A percentile compares a stretch with the other conserved stretches of the same genome.
Conservation (phyloP, 164 flowering plant species). For the Pachysandra terminalis region DNA sequence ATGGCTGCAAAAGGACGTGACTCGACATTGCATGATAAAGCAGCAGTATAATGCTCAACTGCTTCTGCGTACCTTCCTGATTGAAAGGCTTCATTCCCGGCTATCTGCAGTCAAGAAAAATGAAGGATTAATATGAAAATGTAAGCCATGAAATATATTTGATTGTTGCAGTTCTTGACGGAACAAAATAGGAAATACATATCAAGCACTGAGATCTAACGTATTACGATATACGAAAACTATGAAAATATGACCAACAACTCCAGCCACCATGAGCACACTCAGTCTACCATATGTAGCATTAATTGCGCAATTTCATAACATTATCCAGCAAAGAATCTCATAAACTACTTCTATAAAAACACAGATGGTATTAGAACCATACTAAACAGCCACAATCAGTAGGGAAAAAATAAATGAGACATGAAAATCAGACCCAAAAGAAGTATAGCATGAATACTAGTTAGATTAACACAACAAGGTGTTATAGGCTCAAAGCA, state of each 20-base stretch:
- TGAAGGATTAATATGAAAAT: not conserved
- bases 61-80: slow-evolving; percentile 75
- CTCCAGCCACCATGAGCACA: no score
- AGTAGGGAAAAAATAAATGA: not conserved
- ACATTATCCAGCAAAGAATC: not conserved
- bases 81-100: slow-evolving; percentile 86
- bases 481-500: no score
- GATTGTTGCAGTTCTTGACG: not conserved
- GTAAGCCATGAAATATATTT: not conserved
- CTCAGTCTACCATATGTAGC: no score
- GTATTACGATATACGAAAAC: no score
- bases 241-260: no score
- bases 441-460: not conserved
- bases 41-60: slow-evolving; percentile 79
- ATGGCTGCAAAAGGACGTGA: slow-evolving; percentile 92
- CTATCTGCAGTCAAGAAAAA: slow-evolving; percentile 41
- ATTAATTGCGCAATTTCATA: not conserved
- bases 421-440: not conserved
- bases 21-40: slow-evolving; percentile 65
- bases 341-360: not conserved
- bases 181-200: not conserved
- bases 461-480: no score
- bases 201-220: no score
- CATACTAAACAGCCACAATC: not conserved
- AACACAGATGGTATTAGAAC: not conserved